Evolutionary conservation across 163 green algal genomes (phyloP).

Genomic region (Trebouxia gelatinosa): DNA sequence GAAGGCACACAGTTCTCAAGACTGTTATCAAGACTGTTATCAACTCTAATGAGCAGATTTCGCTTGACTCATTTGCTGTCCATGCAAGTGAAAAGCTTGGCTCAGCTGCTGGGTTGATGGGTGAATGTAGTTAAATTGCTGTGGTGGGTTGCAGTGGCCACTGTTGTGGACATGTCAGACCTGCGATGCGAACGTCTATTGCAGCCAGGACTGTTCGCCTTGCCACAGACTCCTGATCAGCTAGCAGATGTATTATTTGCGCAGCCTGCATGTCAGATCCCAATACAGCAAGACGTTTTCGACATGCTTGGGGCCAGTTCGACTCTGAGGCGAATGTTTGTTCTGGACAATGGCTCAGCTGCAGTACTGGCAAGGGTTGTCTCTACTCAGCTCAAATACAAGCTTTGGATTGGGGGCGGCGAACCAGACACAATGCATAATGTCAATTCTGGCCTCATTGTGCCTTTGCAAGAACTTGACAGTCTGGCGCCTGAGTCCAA

Average conservation of each 20-base stretch:
- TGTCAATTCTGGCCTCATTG: conserved; percentile 4
- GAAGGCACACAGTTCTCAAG: conserved; percentile 19
- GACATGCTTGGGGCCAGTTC: conserved; percentile 1
- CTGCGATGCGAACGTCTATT: neutral
- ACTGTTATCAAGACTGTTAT: too few relatives aligned
- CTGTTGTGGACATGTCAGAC: conserved; percentile 1
- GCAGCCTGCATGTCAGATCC: neutral
- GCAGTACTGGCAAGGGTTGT: conserved; percentile 6
- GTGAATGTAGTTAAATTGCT: neutral
- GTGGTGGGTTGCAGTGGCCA: neutral
- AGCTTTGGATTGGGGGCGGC: conserved; percentile 7
- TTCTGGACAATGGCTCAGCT: neutral
- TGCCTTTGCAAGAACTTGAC: conserved; percentile 17
- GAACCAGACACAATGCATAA: neutral
- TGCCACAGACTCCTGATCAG: conserved; percentile 17
- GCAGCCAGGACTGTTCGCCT: neutral
- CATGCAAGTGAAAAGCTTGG: conserved; percentile 5
- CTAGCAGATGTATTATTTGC: conserved; percentile 5
- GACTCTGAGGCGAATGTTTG: conserved; percentile 14
- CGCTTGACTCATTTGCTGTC: conserved; percentile 16
- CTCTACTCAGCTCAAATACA: conserved; percentile 5
- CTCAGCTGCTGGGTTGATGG: too few relatives aligned
- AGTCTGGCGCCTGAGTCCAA: neutral
- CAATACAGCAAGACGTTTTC: conserved; percentile 1
- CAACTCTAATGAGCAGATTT: conserved; percentile 20